phyloP scores from a whole-genome alignment of 495 filamentous ascomycete genomes.

The Daldinia childiae region DNA sequence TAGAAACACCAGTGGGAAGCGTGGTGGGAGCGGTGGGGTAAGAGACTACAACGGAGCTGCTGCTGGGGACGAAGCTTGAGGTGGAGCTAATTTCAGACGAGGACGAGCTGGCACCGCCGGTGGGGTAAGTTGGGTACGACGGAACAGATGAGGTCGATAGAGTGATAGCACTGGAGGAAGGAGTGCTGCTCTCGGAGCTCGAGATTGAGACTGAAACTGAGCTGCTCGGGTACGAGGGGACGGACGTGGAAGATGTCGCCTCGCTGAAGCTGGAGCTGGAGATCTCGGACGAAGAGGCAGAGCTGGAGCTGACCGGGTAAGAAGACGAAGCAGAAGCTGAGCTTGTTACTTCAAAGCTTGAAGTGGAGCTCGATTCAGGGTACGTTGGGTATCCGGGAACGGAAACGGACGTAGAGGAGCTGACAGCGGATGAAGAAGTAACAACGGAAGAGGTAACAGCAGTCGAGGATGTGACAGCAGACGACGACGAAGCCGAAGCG shows the following conservation, averaged over 20 bases:
- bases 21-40: background rate
- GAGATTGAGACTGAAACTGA: background rate
- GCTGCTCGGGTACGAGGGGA: slow-evolving; percentile 24
- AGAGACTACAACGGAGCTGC: background rate
- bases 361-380: slow-evolving; percentile 4
- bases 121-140: background rate
- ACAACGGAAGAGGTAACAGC: too few species aligned
- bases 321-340: background rate
- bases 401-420: slow-evolving; percentile 44
- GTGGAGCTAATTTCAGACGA: slow-evolving; percentile 8
- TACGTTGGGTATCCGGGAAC: slow-evolving; percentile 25
- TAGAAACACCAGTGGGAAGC: too few species aligned
- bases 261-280: background rate
- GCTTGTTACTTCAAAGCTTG: background rate
- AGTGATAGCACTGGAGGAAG: background rate
- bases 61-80: slow-evolving; percentile 10
- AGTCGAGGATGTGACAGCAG: too few species aligned
- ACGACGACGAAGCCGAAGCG: too few species aligned
- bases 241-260: slow-evolving; percentile 36
- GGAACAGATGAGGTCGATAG: background rate
- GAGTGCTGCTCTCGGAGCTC: background rate
- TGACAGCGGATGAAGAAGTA: too few species aligned
- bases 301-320: background rate
- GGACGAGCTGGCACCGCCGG: background rate
- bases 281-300: background rate